Percentiles rank a stretch among this genome's conserved stretches.
phyloP scores from a whole-genome alignment of 2,329 filamentous ascomycete species.

The Helminthosporium solani region DNA sequence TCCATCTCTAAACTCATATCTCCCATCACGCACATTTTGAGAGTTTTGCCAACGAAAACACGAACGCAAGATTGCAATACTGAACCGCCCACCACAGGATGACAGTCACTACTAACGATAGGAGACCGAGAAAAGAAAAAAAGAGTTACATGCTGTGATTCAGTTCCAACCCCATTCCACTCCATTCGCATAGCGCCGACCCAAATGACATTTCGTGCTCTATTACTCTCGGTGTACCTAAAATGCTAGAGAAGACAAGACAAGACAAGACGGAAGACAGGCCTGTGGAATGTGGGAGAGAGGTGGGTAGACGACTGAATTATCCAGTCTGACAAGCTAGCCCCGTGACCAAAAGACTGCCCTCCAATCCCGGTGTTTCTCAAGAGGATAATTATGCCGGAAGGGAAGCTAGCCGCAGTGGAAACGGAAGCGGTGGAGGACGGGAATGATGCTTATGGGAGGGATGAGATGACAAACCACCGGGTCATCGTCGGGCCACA shows the following conservation, averaged over 20 bases:
- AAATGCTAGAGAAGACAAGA: not conserved
- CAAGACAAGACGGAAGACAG: not conserved
- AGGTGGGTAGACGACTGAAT: conserved; percentile 23
- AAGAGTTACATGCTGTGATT: conserved; percentile 1
- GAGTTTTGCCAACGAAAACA: too few species aligned
- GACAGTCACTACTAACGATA: too few species aligned
- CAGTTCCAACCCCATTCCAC: not conserved
- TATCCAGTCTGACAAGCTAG: too few species aligned
- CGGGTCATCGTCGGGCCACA: conserved; percentile 18
- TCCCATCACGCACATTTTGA: too few species aligned
- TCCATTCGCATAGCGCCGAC: conserved; percentile 9
- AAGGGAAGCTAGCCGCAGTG: not conserved
- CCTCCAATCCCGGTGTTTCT: not conserved
- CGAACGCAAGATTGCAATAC: too few species aligned
- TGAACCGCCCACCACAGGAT: too few species aligned
- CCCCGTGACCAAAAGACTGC: conserved; percentile 6
- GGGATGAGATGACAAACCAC: conserved; percentile 9
- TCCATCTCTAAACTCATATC: too few species aligned
- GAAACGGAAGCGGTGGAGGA: conserved; percentile 9
- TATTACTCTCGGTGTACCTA: conserved; percentile 1
- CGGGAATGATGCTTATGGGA: conserved; percentile 7
- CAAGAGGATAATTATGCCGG: not conserved
- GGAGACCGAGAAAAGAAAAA: not conserved
- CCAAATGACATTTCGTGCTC: conserved; percentile 7
- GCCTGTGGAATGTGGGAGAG: conserved; percentile 9